phyloP scores from a whole-genome alignment of 805 yeast genomes.

The Myxozyma vanderwaltii region DNA sequence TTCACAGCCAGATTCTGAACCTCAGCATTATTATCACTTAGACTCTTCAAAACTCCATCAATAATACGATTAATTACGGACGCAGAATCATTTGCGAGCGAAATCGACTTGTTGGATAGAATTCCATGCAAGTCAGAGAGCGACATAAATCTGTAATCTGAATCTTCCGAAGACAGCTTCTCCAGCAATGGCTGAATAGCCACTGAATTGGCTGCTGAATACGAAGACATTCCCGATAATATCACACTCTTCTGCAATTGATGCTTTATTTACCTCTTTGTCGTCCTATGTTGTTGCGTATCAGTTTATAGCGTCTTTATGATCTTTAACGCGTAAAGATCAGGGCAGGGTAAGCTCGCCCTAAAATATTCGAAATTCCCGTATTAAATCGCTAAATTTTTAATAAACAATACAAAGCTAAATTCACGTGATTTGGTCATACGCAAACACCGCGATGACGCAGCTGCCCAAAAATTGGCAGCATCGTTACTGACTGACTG shows the following conservation, averaged over 20 bases:
- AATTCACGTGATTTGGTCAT: background rate
- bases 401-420: background rate
- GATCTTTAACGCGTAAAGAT: too few relatives aligned
- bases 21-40: slow-evolving; percentile 66
- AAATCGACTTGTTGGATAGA: slow-evolving; percentile 37
- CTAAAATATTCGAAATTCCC: too few relatives aligned
- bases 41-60: slow-evolving; percentile 47
- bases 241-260: background rate
- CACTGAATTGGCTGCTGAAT: slow-evolving; percentile 1
- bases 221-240: slow-evolving; percentile 4
- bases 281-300: too few relatives aligned
- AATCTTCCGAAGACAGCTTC: slow-evolving; percentile 51
- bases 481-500: too few relatives aligned
- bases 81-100: slow-evolving; percentile 34
- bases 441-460: background rate
- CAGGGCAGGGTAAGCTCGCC: too few relatives aligned
- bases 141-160: slow-evolving; percentile 85
- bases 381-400: background rate
- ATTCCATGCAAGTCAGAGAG: slow-evolving; percentile 64
- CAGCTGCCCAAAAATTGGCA: background rate
- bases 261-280: background rate
- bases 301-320: too few relatives aligned
- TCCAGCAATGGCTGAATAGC: slow-evolving; percentile 32
- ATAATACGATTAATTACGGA: slow-evolving; percentile 40
- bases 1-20: slow-evolving; percentile 75